Evolutionary conservation across 2,329 filamentous ascomycete genomes (phyloP).

Genomic region (Fusarium nygamai): DNA sequence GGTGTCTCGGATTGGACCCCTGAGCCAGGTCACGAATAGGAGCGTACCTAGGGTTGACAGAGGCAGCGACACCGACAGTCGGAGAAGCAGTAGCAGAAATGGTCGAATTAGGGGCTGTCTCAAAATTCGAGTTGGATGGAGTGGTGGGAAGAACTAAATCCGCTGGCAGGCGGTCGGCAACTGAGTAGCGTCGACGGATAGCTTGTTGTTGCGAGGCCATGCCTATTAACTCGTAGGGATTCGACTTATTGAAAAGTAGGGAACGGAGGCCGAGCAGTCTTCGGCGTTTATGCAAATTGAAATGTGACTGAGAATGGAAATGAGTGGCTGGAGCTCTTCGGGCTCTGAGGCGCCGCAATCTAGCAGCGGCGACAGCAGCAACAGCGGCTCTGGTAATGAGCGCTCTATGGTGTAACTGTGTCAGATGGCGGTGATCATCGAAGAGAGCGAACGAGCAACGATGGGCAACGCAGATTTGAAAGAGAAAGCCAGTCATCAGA

Average conservation of each 20-base stretch:
- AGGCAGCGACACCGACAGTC: slow-evolving; percentile 16
- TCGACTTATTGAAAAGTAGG: slow-evolving; percentile 38
- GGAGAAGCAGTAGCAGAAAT: slow-evolving; percentile 11
- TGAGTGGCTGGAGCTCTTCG: slow-evolving; percentile 50
- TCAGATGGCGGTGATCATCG: slow-evolving; percentile 56
- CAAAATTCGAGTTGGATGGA: slow-evolving; percentile 30
- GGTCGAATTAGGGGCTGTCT: slow-evolving; percentile 18
- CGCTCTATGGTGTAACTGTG: slow-evolving; percentile 52
- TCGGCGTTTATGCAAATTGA: slow-evolving; percentile 48
- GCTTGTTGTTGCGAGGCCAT: slow-evolving; percentile 51
- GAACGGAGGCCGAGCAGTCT: slow-evolving; percentile 47
- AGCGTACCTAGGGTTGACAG: slow-evolving; percentile 18
- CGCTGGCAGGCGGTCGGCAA: slow-evolving; percentile 49
- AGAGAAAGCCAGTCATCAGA: slow-evolving; percentile 59
- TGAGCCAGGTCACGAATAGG: slow-evolving; percentile 22
- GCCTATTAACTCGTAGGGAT: slow-evolving; percentile 38
- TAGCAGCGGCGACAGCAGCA: slow-evolving; percentile 53
- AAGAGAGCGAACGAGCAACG: slow-evolving; percentile 57
- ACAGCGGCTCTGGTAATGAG: slow-evolving; percentile 55
- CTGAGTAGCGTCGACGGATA: slow-evolving; percentile 53
- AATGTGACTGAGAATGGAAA: slow-evolving; percentile 12
- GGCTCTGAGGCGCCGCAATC: slow-evolving; percentile 51
- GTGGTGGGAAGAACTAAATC: slow-evolving; percentile 40
- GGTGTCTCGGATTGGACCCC: slow-evolving; percentile 18
- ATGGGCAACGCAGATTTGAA: slow-evolving; percentile 59